Conservation (phyloP, 2,329 filamentous ascomycete genomes). For the Blastomyces gilchristii region DNA sequence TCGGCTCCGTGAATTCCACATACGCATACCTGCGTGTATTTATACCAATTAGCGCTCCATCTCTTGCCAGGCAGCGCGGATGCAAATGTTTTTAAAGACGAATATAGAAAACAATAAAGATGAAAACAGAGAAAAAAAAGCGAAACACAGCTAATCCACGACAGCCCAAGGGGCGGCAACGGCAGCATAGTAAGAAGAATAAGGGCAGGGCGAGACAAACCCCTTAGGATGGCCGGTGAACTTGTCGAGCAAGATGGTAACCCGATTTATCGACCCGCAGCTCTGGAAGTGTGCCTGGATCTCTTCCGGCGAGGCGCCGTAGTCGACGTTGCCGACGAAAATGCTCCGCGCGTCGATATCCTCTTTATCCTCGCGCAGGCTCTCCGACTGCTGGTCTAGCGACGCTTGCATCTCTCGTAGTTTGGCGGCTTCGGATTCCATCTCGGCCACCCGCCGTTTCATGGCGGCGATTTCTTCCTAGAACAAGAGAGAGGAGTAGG, state of each 20-base stretch:
- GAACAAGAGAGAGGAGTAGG: neutral
- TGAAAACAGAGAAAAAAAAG: neutral
- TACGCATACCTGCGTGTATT: conserved; percentile 71
- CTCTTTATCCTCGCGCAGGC: conserved; percentile 83
- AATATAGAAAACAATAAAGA: neutral
- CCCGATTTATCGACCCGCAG: conserved; percentile 93
- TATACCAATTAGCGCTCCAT: conserved; percentile 28
- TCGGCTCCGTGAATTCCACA: conserved; percentile 94
- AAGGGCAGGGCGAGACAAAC: conserved; percentile 45
- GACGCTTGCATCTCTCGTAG: conserved; percentile 77
- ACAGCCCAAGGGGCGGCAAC: neutral
- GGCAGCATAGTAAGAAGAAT: neutral
- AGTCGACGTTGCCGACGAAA: conserved; percentile 98
- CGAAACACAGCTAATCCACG: neutral
- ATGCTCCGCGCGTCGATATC: conserved; percentile 92
- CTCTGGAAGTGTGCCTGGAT: conserved; percentile 97
- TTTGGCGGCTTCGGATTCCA: conserved; percentile 82
- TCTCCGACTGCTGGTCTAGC: conserved; percentile 74
- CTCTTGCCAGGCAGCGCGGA: conserved; percentile 52
- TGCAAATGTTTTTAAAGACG: conserved; percentile 1
- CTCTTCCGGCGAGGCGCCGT: conserved; percentile 92
- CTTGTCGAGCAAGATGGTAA: conserved; percentile 95
- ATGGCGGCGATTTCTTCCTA: conserved; percentile 78
- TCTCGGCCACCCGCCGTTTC: conserved; percentile 78
- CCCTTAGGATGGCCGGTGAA: conserved; percentile 99